Evolutionary conservation across 768 basidiomycete species (phyloP).

Genomic region (Russula sp.): DNA sequence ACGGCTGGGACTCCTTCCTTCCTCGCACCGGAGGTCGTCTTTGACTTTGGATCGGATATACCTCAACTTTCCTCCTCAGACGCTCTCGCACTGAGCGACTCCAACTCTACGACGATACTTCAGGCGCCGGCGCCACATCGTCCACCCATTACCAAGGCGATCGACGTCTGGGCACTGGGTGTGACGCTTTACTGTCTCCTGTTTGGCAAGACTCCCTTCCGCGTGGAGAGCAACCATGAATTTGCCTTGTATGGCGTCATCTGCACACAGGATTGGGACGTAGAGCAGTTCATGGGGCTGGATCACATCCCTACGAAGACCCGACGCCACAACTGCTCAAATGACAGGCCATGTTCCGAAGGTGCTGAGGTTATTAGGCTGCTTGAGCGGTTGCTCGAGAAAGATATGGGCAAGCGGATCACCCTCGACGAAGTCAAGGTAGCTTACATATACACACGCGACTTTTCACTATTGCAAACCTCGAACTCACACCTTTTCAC

Average conservation of each 20-base stretch:
- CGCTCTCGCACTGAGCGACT: constrained; percentile 33
- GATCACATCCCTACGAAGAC: constrained; percentile 63
- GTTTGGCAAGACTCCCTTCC: constrained; percentile 82
- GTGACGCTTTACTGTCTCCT: constrained; percentile 93
- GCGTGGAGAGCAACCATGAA: constrained; percentile 48
- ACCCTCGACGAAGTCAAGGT: constrained; percentile 83
- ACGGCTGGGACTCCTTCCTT: constrained; percentile 95
- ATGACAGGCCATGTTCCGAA: constrained; percentile 36
- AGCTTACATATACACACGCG: not conserved
- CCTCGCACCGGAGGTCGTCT: constrained; percentile 92
- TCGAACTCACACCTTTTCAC: constrained; percentile 13
- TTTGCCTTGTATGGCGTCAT: constrained; percentile 78
- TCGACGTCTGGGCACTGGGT: constrained; percentile 97
- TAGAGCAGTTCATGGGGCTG: constrained; percentile 63
- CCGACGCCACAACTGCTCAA: constrained; percentile 36
- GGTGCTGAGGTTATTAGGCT: constrained; percentile 63
- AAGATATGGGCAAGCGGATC: constrained; percentile 68
- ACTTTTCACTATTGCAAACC: not conserved
- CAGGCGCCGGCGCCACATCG: constrained; percentile 28
- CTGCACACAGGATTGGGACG: constrained; percentile 66
- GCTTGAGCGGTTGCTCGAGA: constrained; percentile 72
- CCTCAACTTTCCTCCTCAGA: constrained; percentile 26
- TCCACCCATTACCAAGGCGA: constrained; percentile 78
- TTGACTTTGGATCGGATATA: constrained; percentile 40
- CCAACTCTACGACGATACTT: constrained; percentile 31